Conservation (phyloP, 495 filamentous ascomycete genomes). For the Lepraria neglecta region DNA sequence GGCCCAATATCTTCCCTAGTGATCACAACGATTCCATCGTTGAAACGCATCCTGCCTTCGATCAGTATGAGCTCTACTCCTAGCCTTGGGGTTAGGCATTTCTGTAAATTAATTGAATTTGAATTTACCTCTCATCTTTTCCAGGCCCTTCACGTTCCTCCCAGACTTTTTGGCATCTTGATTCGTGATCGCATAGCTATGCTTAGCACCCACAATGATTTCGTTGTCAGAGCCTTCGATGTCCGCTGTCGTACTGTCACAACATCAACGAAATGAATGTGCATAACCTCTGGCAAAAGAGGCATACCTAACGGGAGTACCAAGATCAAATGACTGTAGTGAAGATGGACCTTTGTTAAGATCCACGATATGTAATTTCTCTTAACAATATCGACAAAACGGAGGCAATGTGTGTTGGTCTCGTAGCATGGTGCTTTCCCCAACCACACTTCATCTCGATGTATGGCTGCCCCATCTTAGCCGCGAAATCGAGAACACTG, state of each 20-base stretch:
- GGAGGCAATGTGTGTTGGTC: conserved; percentile 57
- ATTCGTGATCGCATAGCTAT: conserved; percentile 71
- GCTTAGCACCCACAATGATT: conserved; percentile 73
- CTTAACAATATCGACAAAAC: conserved; percentile 84
- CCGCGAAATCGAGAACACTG: background rate
- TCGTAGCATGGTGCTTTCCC: conserved; percentile 85
- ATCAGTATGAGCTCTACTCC: conserved; percentile 25
- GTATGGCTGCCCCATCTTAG: conserved; percentile 52
- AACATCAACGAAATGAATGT: conserved; percentile 19
- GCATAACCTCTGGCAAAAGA: background rate
- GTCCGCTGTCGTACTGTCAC: conserved; percentile 65
- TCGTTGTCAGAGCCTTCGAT: conserved; percentile 62
- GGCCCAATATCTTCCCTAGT: conserved; percentile 77
- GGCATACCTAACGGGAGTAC: conserved; percentile 54
- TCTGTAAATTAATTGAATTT: no score
- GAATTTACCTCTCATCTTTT: no score
- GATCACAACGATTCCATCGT: conserved; percentile 81
- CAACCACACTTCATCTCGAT: conserved; percentile 64
- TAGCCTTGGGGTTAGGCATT: no score
- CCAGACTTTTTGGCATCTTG: conserved; percentile 56
- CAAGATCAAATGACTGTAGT: conserved; percentile 59
- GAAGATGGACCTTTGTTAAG: conserved; percentile 57
- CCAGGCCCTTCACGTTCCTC: conserved; percentile 40
- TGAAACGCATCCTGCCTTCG: conserved; percentile 44
- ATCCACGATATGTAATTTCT: conserved; percentile 67